Conservation (phyloP, 345 rosid species). For the Adansonia digitata region DNA sequence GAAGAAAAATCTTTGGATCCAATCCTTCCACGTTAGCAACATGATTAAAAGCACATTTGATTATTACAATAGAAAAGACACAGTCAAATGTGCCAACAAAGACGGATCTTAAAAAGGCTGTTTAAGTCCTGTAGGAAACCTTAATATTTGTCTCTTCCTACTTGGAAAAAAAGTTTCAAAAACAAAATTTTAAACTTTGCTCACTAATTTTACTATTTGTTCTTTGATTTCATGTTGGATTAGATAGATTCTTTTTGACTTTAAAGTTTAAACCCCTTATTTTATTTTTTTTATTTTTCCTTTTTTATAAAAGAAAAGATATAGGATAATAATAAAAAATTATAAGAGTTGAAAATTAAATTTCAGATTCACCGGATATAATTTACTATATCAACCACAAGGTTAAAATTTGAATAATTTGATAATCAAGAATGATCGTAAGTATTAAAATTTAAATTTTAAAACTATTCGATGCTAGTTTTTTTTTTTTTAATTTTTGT, state of each 20-base stretch:
- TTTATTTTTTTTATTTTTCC: background rate
- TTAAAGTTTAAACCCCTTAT: background rate
- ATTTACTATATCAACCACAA: too few relatives aligned
- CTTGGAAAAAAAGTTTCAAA: constrained; percentile 7
- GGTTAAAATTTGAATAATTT: too few relatives aligned
- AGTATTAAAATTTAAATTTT: too few relatives aligned
- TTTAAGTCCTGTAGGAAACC: constrained; percentile 3
- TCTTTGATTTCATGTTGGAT: background rate
- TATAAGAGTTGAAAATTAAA: too few relatives aligned
- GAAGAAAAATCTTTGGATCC: background rate
- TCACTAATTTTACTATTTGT: background rate
- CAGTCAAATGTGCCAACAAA: constrained; percentile 18
- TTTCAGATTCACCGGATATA: too few relatives aligned
- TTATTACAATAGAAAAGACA: background rate
- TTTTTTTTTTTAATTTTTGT: too few relatives aligned
- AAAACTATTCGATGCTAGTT: too few relatives aligned
- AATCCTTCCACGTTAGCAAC: constrained; percentile 1
- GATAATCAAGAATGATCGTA: too few relatives aligned
- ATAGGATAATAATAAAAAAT: too few relatives aligned
- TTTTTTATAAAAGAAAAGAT: too few relatives aligned
- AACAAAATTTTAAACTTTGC: background rate
- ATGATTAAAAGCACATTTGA: background rate
- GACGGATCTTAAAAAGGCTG: constrained; percentile 5
- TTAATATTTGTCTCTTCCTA: constrained; percentile 16
- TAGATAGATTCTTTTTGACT: background rate